Base-by-base conservation (phyloP, 306 rosid genomes). In the Corylus americana region DNA sequence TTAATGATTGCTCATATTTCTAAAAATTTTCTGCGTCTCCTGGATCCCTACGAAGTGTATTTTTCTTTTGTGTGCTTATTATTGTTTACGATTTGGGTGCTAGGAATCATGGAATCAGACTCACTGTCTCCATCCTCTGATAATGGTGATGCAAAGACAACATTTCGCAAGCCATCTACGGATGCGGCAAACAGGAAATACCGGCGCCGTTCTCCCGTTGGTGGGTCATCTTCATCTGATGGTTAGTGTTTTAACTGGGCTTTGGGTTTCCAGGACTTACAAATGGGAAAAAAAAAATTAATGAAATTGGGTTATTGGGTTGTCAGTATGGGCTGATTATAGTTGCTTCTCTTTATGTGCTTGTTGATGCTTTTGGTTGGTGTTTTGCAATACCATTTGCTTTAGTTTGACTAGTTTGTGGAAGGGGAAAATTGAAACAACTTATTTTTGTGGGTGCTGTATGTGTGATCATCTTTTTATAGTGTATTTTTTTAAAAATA, bases 171-270 rank as follows among this genome's bases (percentile, higher is more conserved):
- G 82, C 98, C 97, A 67, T 84, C 94, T 51, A 82, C 82, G 37
- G 97, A 91, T 74, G 79, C 94, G 20, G 77, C 87, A 75, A 82
- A 72, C 75, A 88, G 99, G 91, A 93, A 90, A 74, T 93, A 95
- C 75, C 90, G 99, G 54, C 96, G 90, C 10, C 89, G 82, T 35
- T 90, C 97, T 67, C 93, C 98, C n/a, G 75, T 80, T 53, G 85
- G 86, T n/a, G 84, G 88, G 17, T 89, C 92, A 8, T 63, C 97
- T 20, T 84, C 94, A 72, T 85, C 92, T 44, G 92, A 88, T 79
- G 98, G 99, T 95, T 78, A 67, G 93, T 83, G 75, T 82, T 42
- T 84, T 67, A 12, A 67, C 66, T 63, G 80, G 44, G 39, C 35
- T 75, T 75, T 83, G 37, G 70, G 75, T 71, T 84, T 76, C 39